Evolutionary conservation across 257 asterid species (phyloP).

Genomic region (Nicotiana sylvestris): DNA sequence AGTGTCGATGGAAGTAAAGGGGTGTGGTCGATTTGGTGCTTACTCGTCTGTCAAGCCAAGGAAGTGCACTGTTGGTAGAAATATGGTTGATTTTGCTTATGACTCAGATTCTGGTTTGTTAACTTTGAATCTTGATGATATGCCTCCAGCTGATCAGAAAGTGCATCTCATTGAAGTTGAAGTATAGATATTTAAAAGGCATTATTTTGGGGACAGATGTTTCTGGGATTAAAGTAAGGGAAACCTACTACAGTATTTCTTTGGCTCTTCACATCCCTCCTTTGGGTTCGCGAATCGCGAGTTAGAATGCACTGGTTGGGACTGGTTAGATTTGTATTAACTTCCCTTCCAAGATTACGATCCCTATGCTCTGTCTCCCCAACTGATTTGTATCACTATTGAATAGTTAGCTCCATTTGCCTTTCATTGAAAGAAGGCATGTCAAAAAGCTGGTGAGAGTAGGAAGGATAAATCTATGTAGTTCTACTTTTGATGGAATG

Average conservation of each 20-base stretch:
- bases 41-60: conserved; percentile 62
- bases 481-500: not conserved
- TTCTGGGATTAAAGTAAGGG: too few relatives aligned
- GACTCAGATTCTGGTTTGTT: conserved; percentile 54
- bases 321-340: too few relatives aligned
- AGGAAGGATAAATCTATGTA: not conserved
- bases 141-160: conserved; percentile 56
- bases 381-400: conserved; percentile 3
- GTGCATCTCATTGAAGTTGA: conserved; percentile 55
- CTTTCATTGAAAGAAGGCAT: not conserved
- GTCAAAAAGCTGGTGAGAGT: not conserved
- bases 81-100: conserved; percentile 40
- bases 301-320: too few relatives aligned
- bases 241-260: too few relatives aligned
- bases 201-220: too few relatives aligned
- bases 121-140: conserved; percentile 42
- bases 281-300: too few relatives aligned
- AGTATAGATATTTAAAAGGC: conserved; percentile 23
- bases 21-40: conserved; percentile 71
- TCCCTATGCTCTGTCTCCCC: not conserved
- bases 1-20: conserved; percentile 56
- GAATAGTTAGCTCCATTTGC: not conserved
- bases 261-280: too few relatives aligned
- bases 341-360: not conserved
- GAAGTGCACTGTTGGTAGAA: conserved; percentile 36